A percentile compares a stretch with the other conserved stretches of the same genome.
Evolutionary conservation across 2,329 filamentous ascomycete genomes (phyloP).

Genomic region (Colletotrichum cordylinicola): DNA sequence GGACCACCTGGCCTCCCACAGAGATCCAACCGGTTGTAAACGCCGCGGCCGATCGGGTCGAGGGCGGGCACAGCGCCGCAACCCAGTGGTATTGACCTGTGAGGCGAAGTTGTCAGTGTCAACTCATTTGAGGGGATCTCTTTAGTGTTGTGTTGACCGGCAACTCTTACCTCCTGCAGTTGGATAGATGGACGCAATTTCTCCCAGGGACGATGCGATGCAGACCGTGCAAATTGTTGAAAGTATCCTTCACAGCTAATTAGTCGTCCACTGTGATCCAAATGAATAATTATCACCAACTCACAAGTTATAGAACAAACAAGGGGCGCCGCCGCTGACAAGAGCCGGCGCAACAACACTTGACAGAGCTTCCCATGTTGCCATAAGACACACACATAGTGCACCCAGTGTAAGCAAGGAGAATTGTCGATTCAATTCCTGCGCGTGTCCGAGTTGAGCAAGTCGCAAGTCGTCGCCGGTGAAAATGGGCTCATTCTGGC

Average conservation of each 20-base stretch:
- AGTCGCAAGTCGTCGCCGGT: slow-evolving; percentile 25
- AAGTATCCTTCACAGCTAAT: slow-evolving; percentile 36
- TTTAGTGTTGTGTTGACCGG: neutral
- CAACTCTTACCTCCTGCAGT: slow-evolving; percentile 33
- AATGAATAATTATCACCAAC: slow-evolving; percentile 21
- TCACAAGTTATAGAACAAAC: slow-evolving; percentile 50
- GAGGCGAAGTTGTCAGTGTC: neutral
- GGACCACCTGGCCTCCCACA: slow-evolving; percentile 49
- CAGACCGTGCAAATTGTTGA: slow-evolving; percentile 45
- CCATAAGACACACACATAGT: slow-evolving; percentile 54
- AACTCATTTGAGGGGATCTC: neutral
- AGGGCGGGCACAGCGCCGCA: slow-evolving; percentile 39
- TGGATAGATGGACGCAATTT: slow-evolving; percentile 43
- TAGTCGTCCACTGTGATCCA: neutral
- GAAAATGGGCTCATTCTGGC: neutral
- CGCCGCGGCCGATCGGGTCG: slow-evolving; percentile 37
- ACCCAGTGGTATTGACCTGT: slow-evolving; percentile 53
- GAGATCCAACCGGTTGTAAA: slow-evolving; percentile 52
- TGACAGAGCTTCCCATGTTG: slow-evolving; percentile 55
- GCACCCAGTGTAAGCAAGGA: slow-evolving; percentile 48
- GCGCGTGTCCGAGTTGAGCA: slow-evolving; percentile 32
- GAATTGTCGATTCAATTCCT: slow-evolving; percentile 38
- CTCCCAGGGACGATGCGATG: slow-evolving; percentile 43
- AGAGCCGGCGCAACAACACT: slow-evolving; percentile 50
- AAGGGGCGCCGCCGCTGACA: slow-evolving; percentile 49